These are phyloP conservation scores for Podila horticola DNA, from an alignment of 192 early-diverging fungal genomes.

Conservation along the genomic window DNA sequence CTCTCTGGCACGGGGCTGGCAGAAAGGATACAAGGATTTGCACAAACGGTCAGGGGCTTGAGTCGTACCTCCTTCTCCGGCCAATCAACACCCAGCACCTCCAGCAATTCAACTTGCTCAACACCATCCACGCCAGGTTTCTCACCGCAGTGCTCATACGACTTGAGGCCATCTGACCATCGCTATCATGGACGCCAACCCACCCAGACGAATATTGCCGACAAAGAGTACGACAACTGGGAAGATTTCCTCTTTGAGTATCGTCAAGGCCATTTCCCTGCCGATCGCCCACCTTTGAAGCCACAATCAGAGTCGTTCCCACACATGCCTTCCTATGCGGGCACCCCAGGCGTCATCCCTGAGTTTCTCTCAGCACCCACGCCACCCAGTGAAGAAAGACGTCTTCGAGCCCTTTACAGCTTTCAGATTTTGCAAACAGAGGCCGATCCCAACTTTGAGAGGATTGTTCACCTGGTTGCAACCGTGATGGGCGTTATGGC, in stretches of 20 bases:
- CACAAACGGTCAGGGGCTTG: constrained; percentile 34
- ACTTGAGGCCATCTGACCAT: neutral
- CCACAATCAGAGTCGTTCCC: constrained; percentile 5
- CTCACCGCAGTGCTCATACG: constrained; percentile 5
- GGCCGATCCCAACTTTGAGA: constrained; percentile 40
- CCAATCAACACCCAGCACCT: constrained; percentile 22
- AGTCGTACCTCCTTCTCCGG: constrained; percentile 21
- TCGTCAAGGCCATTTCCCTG: constrained; percentile 27
- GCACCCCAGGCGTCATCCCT: neutral
- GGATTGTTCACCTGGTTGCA: constrained; percentile 33
- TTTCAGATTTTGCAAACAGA: constrained; percentile 34
- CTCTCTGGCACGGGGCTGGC: constrained; percentile 22
- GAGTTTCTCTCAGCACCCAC: constrained; percentile 25
- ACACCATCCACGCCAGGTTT: constrained; percentile 13
- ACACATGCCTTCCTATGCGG: constrained; percentile 19
- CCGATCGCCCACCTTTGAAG: neutral
- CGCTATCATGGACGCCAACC: neutral
- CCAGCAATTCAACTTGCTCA: constrained; percentile 26
- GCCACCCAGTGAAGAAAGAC: constrained; percentile 26
- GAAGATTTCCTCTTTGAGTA: constrained; percentile 29
- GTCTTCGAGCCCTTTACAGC: constrained; percentile 36
- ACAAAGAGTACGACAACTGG: constrained; percentile 14
- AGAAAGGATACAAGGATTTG: constrained; percentile 33
- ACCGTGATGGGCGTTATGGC: constrained; percentile 24
- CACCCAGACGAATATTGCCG: neutral